Base-by-base conservation (phyloP, 1,284 basidiomycete species). In the Heterobasidion annosum region DNA sequence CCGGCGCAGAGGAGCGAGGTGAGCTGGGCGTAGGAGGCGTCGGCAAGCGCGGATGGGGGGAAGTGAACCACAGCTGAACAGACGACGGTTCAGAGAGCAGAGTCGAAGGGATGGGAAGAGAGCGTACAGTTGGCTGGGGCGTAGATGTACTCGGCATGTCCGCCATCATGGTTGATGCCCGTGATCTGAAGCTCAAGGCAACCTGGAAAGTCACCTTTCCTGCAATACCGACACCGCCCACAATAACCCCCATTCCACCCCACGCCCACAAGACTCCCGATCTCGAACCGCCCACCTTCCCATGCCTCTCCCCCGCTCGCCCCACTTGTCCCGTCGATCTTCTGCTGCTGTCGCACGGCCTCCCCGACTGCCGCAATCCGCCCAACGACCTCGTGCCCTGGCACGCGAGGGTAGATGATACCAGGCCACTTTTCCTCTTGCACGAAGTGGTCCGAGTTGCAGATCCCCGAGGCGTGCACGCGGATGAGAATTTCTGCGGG, bases 1-100 rank as follows among this genome's bases (percentile, higher is more conserved):
- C 62, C 62, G n/a, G 62, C 63, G 45, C 63, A 64, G 15, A 63
- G 48, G n/a, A 64, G 54, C 3, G 63, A 61, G 1, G 61, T 61
- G 13, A 59, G 53, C 43, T 61, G 57, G 15, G 58, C 61, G 25
- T 61, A 62, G 34, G 51, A 53, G 19, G 58, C 42, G 13, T 56
- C 57, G 34, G 59, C 34, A 18, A 61, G 54, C 10, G 55, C 58
- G 34, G 56, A 59, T 48, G 60, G 59, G 8, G 59, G 56, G n/a
- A 62, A 33, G 19, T 43, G 16, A 12, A 62, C 42, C 3, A 63
- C 52, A 0, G 63, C 66, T 62, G 60, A 57, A 19, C 6, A 6
- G 8, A 32, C 9, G 7, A 19, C 16, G 7, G n/a, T 8, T 15
- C 13, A 19, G 33, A 13, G 15, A 15, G 10, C 16, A 10, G 8